Conservation (phyloP, 2,329 filamentous ascomycete species). For the Pseudogymnoascus sp. region DNA sequence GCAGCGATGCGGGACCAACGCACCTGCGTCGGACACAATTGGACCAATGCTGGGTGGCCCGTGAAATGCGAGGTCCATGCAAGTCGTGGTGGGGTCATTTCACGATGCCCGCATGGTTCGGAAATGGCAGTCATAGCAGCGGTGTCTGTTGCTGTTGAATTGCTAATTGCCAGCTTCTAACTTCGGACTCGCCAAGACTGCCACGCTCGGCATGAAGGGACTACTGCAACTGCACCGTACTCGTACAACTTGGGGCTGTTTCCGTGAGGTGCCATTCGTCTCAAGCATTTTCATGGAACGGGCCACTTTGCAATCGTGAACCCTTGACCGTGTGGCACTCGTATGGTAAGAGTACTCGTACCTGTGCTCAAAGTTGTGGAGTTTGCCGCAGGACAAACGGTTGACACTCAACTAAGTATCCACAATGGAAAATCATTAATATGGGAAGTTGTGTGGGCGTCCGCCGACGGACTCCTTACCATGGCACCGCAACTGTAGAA, state of each 20-base stretch:
- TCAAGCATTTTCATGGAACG: slow-evolving; percentile 1
- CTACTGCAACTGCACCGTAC: neutral
- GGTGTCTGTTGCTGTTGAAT: neutral
- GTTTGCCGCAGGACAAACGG: neutral
- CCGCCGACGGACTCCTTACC: slow-evolving; percentile 3
- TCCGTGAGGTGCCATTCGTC: neutral
- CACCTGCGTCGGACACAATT: slow-evolving; percentile 6
- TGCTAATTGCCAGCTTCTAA: neutral
- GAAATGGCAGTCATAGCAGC: neutral
- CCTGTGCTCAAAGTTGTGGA: neutral
- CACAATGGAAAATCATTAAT: slow-evolving; percentile 8
- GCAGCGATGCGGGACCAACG: neutral
- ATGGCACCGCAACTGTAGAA: neutral
- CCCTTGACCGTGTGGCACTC: neutral
- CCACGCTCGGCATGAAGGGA: neutral
- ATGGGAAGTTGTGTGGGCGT: neutral
- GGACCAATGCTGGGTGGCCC: slow-evolving; percentile 1
- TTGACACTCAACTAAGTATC: neutral
- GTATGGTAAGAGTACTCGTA: slow-evolving; percentile 6
- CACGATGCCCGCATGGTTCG: neutral
- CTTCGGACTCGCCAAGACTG: neutral
- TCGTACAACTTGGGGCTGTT: neutral
- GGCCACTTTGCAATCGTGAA: neutral
- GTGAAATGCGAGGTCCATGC: neutral
- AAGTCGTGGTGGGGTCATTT: slow-evolving; percentile 1